A percentile compares a stretch with the other conserved stretches of the same genome.
These are phyloP conservation scores for Penicillium pulvis DNA, from an alignment of 495 filamentous ascomycete species.

Conservation along the genomic window DNA sequence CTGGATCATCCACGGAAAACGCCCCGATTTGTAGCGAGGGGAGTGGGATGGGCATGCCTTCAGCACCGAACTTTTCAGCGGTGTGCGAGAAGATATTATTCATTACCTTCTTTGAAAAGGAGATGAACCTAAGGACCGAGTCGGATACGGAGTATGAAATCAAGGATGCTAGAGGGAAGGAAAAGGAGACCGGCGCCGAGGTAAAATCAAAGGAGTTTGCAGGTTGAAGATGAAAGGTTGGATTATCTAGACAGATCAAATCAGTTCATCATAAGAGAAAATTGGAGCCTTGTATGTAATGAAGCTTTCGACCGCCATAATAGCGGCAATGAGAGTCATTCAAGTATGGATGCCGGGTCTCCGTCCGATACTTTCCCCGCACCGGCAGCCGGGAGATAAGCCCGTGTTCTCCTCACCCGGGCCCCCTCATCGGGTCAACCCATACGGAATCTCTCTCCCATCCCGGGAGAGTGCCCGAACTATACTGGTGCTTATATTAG, in stretches of 20 bases:
- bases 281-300: no score
- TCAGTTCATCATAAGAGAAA: no score
- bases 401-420: conserved; percentile 1
- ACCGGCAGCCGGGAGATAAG: conserved; percentile 4
- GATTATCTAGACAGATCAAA: no score
- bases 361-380: neutral
- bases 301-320: no score
- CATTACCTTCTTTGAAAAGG: conserved; percentile 9
- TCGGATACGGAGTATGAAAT: conserved; percentile 16
- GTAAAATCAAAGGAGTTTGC: no score
- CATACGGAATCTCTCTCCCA: neutral
- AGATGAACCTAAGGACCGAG: conserved; percentile 15
- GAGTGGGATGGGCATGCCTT: no score
- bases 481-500: neutral
- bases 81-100: no score
- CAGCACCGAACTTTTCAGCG: no score
- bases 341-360: neutral
- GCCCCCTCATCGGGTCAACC: neutral
- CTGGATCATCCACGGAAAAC: no score
- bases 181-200: neutral
- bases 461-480: neutral
- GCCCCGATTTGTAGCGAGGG: no score
- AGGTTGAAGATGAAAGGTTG: no score
- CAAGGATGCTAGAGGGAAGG: neutral
- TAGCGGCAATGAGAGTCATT: no score